These are phyloP conservation scores for Eremomyces bilateralis DNA, from an alignment of 495 filamentous ascomycete species.

Conservation along the genomic window DNA sequence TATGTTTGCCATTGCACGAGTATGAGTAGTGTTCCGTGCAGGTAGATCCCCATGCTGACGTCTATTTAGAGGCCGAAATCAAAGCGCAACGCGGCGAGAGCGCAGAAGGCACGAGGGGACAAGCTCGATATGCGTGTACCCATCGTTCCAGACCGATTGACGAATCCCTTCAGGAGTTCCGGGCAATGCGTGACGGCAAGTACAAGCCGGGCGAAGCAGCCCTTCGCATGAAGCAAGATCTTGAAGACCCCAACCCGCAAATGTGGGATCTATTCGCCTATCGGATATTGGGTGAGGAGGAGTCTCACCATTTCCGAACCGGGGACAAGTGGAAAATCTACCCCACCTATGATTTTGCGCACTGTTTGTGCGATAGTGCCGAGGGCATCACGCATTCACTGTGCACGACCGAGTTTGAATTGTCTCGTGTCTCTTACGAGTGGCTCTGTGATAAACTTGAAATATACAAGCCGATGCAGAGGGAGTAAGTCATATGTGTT, in stretches of 20 bases:
- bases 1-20: constrained; percentile 56
- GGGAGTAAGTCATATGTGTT: constrained; percentile 29
- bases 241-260: constrained; percentile 22
- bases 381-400: constrained; percentile 76
- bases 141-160: constrained; percentile 56
- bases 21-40: constrained; percentile 13
- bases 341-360: constrained; percentile 81
- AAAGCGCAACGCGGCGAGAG: constrained; percentile 60
- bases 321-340: constrained; percentile 63
- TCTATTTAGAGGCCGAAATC: no score
- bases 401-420: constrained; percentile 72
- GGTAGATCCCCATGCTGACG: constrained; percentile 7
- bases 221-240: constrained; percentile 78
- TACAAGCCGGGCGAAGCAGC: constrained; percentile 76
- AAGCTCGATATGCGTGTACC: constrained; percentile 51
- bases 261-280: constrained; percentile 67
- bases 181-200: constrained; percentile 76
- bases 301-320: constrained; percentile 50
- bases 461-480: constrained; percentile 62
- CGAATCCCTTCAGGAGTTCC: constrained; percentile 61
- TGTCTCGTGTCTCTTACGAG: constrained; percentile 59
- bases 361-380: constrained; percentile 74
- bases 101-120: constrained; percentile 53
- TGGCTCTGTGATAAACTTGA: constrained; percentile 62
- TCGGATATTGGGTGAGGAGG: constrained; percentile 29